Conservation (phyloP, 2,329 filamentous ascomycete species). For the Claviceps fusiformis region DNA sequence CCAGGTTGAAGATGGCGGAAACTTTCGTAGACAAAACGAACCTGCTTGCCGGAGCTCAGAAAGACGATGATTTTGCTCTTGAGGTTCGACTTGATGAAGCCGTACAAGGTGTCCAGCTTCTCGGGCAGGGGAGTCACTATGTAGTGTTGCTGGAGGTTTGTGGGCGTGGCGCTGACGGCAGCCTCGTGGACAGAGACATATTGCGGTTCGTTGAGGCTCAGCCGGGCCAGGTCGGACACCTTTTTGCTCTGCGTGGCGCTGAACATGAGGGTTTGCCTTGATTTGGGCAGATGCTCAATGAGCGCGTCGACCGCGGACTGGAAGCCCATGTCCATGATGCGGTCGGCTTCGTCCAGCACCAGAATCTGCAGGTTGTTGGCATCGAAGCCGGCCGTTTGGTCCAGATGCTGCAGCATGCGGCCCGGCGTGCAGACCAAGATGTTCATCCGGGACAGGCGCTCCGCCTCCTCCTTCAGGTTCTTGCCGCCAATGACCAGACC, state of each 20-base stretch:
- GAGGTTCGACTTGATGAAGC: slow-evolving; percentile 80
- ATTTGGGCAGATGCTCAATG: slow-evolving; percentile 73
- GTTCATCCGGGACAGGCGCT: slow-evolving; percentile 82
- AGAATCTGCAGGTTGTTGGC: slow-evolving; percentile 85
- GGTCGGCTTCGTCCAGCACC: slow-evolving; percentile 88
- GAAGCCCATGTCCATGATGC: slow-evolving; percentile 97
- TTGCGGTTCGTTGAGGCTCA: slow-evolving; percentile 82
- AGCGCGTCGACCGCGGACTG: slow-evolving; percentile 82
- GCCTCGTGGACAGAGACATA: slow-evolving; percentile 90
- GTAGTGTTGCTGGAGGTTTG: slow-evolving; percentile 80
- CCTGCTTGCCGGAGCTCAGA: slow-evolving; percentile 87
- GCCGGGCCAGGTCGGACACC: slow-evolving; percentile 77
- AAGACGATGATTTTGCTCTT: slow-evolving; percentile 95
- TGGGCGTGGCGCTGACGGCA: slow-evolving; percentile 65
- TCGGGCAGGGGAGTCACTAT: slow-evolving; percentile 71
- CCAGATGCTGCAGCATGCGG: slow-evolving; percentile 87
- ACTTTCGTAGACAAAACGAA: slow-evolving; percentile 87
- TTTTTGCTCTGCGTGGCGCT: slow-evolving; percentile 92
- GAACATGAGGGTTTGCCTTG: slow-evolving; percentile 85
- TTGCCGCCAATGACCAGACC: slow-evolving; percentile 91
- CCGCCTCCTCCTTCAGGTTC: slow-evolving; percentile 73
- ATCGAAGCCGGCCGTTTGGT: slow-evolving; percentile 82
- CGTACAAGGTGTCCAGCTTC: slow-evolving; percentile 85
- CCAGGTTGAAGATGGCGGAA: slow-evolving; percentile 90
- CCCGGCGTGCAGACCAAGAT: slow-evolving; percentile 93